Evolutionary conservation across 2,329 filamentous ascomycete species (phyloP), one percentile per base, ranked within the genome.

Genomic region (Sporothrix luriei): DNA sequence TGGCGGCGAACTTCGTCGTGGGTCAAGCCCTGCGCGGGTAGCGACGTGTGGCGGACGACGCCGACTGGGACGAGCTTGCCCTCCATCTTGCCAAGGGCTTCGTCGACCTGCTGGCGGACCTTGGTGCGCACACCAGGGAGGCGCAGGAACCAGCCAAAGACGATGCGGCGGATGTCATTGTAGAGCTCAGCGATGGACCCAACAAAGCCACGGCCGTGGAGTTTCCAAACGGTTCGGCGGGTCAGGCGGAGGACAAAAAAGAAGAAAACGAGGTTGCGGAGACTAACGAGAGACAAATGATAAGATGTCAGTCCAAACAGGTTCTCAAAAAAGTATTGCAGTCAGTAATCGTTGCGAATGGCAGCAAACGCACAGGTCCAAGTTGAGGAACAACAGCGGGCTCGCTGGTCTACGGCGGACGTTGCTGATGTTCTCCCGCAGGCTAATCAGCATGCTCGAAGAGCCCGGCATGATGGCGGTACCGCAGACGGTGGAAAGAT

Each of bases 201-300:
- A 77, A 97, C 81, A 75, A 95, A 79, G 74, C 95, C 95, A 78
- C 95, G 93, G 74, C 95, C 95, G 76, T 91, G 92, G 74, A 98
- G 85, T 77, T 95, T 92, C 82, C 93, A 91, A 78, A 92, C 90
- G 38, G 87, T 86, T 76, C 91, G 91, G 74, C 93, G 91, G 43
- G 90, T 87, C 84, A 93, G 91, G 77, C 94, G 90, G 62, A 97
- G 83, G 71, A 97, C 79, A 81, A 98, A 97, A 75, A 97, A 86
- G 77, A 94, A 84, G 79, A 98, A 97, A 75, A 98, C 83, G 71
- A 97, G 83, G 78, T 97, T 97, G 68, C 92, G 91, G 72, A 97
- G 77, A 71, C 92, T 94, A 13, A 5, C 14, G 38, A 26, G 29
- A 5, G 33, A 51, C 6, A 21, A 40, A 24, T 19, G 21, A 26